Conservation (phyloP, 1,284 basidiomycete genomes). For the Waitea zeae region DNA sequence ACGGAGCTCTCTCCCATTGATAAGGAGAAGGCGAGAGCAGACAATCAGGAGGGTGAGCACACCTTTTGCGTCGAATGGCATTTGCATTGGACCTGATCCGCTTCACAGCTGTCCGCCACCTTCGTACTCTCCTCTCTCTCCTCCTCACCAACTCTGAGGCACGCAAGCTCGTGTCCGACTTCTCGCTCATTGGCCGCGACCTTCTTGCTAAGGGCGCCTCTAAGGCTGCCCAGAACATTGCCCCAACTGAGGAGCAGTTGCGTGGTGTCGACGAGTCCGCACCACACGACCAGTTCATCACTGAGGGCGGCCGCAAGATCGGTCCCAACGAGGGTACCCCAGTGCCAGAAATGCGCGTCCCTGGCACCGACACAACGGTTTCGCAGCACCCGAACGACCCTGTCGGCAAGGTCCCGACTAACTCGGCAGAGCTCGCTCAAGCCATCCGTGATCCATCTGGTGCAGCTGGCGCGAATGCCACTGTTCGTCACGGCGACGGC, state of each 20-base stretch:
- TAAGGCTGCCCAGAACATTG: slow-evolving; percentile 58
- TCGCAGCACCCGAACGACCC: slow-evolving; percentile 28
- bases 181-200: slow-evolving; percentile 73
- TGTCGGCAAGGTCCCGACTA: not conserved
- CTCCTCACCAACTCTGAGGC: slow-evolving; percentile 85
- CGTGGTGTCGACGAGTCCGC: slow-evolving; percentile 53
- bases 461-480: slow-evolving; percentile 11
- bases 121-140: slow-evolving; percentile 73
- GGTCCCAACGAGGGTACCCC: slow-evolving; percentile 26
- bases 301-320: slow-evolving; percentile 25
- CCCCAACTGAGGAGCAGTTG: slow-evolving; percentile 51
- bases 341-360: slow-evolving; percentile 30
- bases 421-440: not conserved
- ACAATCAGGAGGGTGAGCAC: slow-evolving; percentile 40
- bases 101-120: slow-evolving; percentile 54
- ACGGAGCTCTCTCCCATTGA: slow-evolving; percentile 30
- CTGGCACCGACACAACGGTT: slow-evolving; percentile 21
- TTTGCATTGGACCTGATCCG: not conserved
- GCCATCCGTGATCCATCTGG: not conserved
- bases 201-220: slow-evolving; percentile 63
- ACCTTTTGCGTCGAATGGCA: slow-evolving; percentile 7
- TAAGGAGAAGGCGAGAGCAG: slow-evolving; percentile 35
- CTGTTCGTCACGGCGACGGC: slow-evolving; percentile 15
- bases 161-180: slow-evolving; percentile 75
- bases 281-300: slow-evolving; percentile 40